Evolutionary conservation across 202 grass and related monocot genomes (phyloP), one percentile per base, ranked within the genome.

Genomic region (Schoenoplectus triqueter): DNA sequence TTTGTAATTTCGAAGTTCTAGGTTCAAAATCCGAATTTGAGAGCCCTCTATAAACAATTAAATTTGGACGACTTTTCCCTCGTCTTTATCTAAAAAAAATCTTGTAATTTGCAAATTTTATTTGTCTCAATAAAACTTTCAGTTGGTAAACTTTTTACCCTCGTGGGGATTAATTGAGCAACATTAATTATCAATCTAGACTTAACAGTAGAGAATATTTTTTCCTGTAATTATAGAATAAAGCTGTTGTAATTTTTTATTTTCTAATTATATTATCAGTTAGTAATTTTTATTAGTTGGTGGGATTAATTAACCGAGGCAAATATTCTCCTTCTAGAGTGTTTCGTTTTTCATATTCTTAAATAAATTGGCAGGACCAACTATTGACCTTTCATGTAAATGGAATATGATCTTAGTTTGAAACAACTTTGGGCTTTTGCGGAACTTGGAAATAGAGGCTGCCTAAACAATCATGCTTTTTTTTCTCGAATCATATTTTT

Each of bases 401-500:
- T 78, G 31, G 74, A 78, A 78, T 55, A 59, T 56, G 74, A 78
- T 15, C 31, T 31, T 57, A 31, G 31, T 31, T 31, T 31, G 31
- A 31, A 31, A 31, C 6, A 78, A 41, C 7, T 78, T 60, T 44
- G 21, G 14, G 31, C 31, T 31, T 78, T 78, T 78, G 14, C 10
- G 45, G 63, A 82, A 83, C n/a, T 83, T 40, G 65, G 20, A 83
- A 70, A 49, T 57, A 17, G 6, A 57, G 65, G 50, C 66, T 54
- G 49, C 80, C 63, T 67, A 44, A 54, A 70, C 19, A 8, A 70
- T 83, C 81, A 70, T 70, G 9, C 64, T 83, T 69, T 70, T 31
- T 31, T 55, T 31, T 57, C 21, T 55, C 63, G 81, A 69, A 15
- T 64, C 60, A 42, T 22, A 39, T 42, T 81, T 47, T 47, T 81